Base-by-base conservation (phyloP, 768 basidiomycete species). In the Pulveroboletus sp. region DNA sequence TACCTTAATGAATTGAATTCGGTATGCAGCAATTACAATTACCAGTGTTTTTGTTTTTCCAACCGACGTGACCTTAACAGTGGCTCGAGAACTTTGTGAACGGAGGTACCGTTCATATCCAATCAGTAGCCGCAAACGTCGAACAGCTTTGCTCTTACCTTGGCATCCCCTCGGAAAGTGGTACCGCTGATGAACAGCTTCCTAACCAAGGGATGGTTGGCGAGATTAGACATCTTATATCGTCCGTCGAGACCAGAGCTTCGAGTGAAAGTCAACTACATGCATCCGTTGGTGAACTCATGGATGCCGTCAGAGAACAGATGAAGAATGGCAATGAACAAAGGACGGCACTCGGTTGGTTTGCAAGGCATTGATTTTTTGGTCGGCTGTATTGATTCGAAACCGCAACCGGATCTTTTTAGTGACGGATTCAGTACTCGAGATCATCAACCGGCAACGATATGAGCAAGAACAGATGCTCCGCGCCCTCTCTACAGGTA, bases 11-110 rank as follows among this genome's bases (percentile, higher is more conserved):
- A 90, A 59, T 73, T 90, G 32, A 90, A 90, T 59, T 71, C 73
- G 48, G 87, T 85, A 51, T 50, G 78, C 64, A 23, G 42, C 21
- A 7, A 36, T 43, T n/a, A 17, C 29, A 25, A 39, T n/a, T 37
- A 19, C 29, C n/a, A 10, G 17, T 33, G 2, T 24, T 13, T 27
- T 11, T n/a, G 27, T 32, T 14, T 17, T 29, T 24, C 40, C 4
- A 57, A 38, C 49, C 11, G 14, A 23, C 36, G 6, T 13, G 19
- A 36, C 40, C 10, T 44, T 17, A 19, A 51, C 49, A 87, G 81
- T 94, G 91, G 91, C 76, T 94, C 35, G 91, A 93, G 56, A 71
- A 81, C 3, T 91, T 92, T 63, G 87, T 91, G 33, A 82, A 81
- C 34, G 82, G 83, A 37, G 84, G 85, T n/a, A 84, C 82, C 0